Evolutionary conservation across 495 filamentous ascomycete genomes (phyloP).

Genomic region (Talaromyces adpressus): DNA sequence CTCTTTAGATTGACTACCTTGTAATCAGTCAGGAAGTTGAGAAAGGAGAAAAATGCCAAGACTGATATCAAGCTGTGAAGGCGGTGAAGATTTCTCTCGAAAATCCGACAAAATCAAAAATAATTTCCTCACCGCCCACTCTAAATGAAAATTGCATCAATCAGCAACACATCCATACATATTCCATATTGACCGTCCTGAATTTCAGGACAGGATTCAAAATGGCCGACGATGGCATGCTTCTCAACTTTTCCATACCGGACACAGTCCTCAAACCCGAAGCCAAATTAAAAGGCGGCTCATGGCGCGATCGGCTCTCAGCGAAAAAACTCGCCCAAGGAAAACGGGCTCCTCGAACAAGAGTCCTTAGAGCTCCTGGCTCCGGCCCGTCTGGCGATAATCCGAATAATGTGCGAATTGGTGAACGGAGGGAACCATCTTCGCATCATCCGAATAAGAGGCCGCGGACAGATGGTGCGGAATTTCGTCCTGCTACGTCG

Average conservation of each 20-base stretch:
- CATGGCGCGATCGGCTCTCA: constrained; percentile 79
- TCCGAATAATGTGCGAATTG: constrained; percentile 30
- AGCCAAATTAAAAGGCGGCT: constrained; percentile 75
- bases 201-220: neutral
- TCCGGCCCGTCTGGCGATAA: constrained; percentile 18
- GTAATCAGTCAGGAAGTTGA: neutral
- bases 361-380: constrained; percentile 15
- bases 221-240: constrained; percentile 94
- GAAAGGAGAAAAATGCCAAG: neutral
- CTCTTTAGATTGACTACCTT: no score
- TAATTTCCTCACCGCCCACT: constrained; percentile 4
- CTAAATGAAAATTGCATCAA: neutral
- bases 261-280: constrained; percentile 54
- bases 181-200: neutral
- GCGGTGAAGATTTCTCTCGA: neutral
- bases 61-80: neutral
- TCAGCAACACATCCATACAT: neutral
- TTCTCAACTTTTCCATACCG: constrained; percentile 80
- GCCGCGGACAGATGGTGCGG: constrained; percentile 25
- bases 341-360: constrained; percentile 15
- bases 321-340: constrained; percentile 66
- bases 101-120: constrained; percentile 1
- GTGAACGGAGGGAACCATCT: constrained; percentile 13
- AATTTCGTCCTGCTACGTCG: constrained; percentile 8
- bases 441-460: constrained; percentile 33